These are phyloP conservation scores for Sergeia podlipaevii DNA, from an alignment of 208 protist species.

Conservation along the genomic window DNA sequence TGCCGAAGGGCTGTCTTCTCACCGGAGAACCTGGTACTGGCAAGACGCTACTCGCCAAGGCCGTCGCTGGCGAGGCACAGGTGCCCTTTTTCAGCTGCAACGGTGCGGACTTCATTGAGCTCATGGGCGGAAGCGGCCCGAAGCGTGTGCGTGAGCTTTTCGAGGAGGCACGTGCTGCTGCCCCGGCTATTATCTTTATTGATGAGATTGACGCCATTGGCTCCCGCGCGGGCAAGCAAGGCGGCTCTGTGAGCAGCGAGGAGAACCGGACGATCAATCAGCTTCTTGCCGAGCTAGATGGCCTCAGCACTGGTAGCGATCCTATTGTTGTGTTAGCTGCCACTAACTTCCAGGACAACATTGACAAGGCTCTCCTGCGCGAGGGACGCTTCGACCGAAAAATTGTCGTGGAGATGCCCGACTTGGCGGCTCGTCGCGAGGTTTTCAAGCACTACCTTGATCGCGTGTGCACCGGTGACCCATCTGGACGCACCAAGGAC, in stretches of 20 bases:
- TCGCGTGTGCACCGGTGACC: constrained; percentile 76
- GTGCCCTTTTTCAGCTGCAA: constrained; percentile 95
- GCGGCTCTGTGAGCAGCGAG: constrained; percentile 85
- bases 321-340: constrained; percentile 96
- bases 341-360: constrained; percentile 96
- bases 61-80: constrained; percentile 93
- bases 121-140: constrained; percentile 95
- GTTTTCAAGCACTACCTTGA: constrained; percentile 87
- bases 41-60: constrained; percentile 98
- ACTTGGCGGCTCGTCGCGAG: constrained; percentile 67
- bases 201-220: constrained; percentile 99
- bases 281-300: constrained; percentile 96
- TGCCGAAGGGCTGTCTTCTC: constrained; percentile 95
- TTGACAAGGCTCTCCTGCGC: constrained; percentile 91
- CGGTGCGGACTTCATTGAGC: constrained; percentile 96
- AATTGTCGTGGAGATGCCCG: constrained; percentile 83
- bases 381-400: constrained; percentile 91
- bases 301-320: constrained; percentile 80
- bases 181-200: constrained; percentile 97
- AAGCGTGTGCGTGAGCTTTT: constrained; percentile 96
- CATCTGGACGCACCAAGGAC: constrained; percentile 50
- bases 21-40: constrained; percentile 97
- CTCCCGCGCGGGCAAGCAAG: constrained; percentile 52
- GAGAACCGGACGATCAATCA: constrained; percentile 96
- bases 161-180: constrained; percentile 87